These are phyloP conservation scores for Phytophthora vignae DNA, from an alignment of 352 stramenopile species.

Conservation along the genomic window DNA sequence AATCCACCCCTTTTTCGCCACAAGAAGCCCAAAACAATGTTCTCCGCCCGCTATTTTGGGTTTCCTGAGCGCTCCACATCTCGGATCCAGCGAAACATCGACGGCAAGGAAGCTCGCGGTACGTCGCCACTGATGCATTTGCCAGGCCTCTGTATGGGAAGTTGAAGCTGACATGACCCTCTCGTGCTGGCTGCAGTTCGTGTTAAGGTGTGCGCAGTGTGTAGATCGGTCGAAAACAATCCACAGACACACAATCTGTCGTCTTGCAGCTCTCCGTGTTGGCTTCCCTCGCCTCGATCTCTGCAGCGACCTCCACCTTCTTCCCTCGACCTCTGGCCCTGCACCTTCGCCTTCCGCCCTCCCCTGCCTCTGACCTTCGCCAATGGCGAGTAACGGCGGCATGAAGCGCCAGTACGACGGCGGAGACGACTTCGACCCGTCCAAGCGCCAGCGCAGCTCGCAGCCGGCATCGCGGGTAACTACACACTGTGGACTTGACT, in stretches of 20 bases:
- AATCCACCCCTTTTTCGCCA: not conserved
- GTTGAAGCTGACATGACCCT: conserved; percentile 4
- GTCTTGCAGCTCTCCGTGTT: conserved; percentile 18
- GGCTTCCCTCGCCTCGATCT: conserved; percentile 5
- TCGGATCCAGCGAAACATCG: not conserved
- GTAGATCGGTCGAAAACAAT: conserved; percentile 28
- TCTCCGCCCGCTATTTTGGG: not conserved
- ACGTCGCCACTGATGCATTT: conserved; percentile 24
- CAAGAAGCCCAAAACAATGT: not conserved
- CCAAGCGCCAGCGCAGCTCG: conserved; percentile 52
- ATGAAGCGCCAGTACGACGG: conserved; percentile 59
- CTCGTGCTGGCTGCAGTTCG: conserved; percentile 4
- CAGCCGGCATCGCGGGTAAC: conserved; percentile 60
- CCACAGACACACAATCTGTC: conserved; percentile 21
- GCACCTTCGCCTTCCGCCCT: conserved; percentile 1
- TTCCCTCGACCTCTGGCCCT: conserved; percentile 5
- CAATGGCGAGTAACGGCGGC: conserved; percentile 30
- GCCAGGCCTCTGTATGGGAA: not conserved
- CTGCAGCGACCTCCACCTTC: conserved; percentile 6
- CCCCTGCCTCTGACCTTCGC: not conserved
- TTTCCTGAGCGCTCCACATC: not conserved
- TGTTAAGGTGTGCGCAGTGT: conserved; percentile 5
- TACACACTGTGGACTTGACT: conserved; percentile 14
- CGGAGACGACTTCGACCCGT: conserved; percentile 35
- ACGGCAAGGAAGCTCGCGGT: conserved; percentile 13